phyloP scores from a whole-genome alignment of 2,329 filamentous ascomycete species.

The Elsinoe fawcettii region DNA sequence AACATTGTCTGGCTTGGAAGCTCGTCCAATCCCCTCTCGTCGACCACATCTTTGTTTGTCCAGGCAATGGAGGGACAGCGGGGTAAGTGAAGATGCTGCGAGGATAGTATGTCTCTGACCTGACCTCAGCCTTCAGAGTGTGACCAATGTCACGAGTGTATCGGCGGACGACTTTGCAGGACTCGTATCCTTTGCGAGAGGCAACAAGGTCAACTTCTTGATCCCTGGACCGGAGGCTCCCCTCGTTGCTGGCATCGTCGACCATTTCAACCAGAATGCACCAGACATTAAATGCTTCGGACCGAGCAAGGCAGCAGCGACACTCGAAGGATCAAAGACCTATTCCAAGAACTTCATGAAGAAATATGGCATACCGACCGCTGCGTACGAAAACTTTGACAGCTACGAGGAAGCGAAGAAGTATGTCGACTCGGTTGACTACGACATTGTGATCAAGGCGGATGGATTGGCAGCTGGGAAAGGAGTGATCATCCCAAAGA shows the following conservation, averaged over 20 bases:
- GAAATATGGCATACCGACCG: constrained; percentile 80
- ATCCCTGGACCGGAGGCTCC: constrained; percentile 88
- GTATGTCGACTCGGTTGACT: constrained; percentile 64
- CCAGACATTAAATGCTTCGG: constrained; percentile 70
- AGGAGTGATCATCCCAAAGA: constrained; percentile 81
- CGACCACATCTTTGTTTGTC: constrained; percentile 60
- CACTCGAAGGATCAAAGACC: constrained; percentile 92
- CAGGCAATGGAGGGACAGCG: constrained; percentile 83
- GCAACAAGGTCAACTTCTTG: constrained; percentile 69
- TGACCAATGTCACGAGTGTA: constrained; percentile 57
- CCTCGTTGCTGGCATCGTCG: constrained; percentile 84
- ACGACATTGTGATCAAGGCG: constrained; percentile 88
- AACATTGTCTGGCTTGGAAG: constrained; percentile 94
- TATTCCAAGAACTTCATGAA: constrained; percentile 99
- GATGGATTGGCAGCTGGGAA: constrained; percentile 88
- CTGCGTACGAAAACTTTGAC: constrained; percentile 76
- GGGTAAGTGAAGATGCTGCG: constrained; percentile 25
- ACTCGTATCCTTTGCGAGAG: constrained; percentile 66
- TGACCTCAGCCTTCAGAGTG: constrained; percentile 26
- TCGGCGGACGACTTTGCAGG: constrained; percentile 68
- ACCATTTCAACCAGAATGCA: constrained; percentile 57
- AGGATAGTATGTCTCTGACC: constrained; percentile 16
- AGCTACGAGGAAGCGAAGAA: constrained; percentile 33
- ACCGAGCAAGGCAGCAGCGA: constrained; percentile 72
- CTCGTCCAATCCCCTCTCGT: constrained; percentile 73